Evolutionary conservation across 2,329 filamentous ascomycete species (phyloP).

Genomic region (Boeremia lycopersici): DNA sequence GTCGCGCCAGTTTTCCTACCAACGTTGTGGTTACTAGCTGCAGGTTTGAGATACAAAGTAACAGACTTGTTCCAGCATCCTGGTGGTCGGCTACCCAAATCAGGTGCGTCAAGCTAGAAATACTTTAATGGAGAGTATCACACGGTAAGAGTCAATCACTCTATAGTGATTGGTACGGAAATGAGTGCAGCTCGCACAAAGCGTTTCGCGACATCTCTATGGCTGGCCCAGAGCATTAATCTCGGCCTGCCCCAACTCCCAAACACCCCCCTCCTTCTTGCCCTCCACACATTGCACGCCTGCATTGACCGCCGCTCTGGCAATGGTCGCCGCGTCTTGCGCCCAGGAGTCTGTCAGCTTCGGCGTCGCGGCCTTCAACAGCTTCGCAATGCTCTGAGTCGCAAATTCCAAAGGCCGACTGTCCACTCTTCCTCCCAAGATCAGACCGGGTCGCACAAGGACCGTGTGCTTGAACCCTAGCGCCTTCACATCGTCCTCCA

Average conservation of each 20-base stretch:
- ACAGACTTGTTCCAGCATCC: background rate
- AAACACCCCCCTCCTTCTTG: conserved; percentile 62
- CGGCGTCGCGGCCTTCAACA: conserved; percentile 54
- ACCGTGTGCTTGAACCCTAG: conserved; percentile 79
- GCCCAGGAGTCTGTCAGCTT: conserved; percentile 68
- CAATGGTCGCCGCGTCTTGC: conserved; percentile 75
- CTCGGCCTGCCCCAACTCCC: conserved; percentile 65
- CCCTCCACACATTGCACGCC: conserved; percentile 31
- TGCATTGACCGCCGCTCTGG: conserved; percentile 10
- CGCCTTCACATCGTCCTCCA: conserved; percentile 76
- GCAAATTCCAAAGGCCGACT: conserved; percentile 64
- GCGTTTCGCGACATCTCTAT: background rate
- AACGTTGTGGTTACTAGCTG: background rate
- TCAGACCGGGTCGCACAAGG: conserved; percentile 74
- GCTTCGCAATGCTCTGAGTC: conserved; percentile 61
- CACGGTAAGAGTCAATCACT: background rate
- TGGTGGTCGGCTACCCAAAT: background rate
- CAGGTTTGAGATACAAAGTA: background rate
- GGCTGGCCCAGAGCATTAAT: conserved; percentile 69
- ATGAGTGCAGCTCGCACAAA: background rate
- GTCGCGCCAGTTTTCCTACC: background rate
- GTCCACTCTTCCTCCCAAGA: conserved; percentile 70
- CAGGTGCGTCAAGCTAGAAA: background rate
- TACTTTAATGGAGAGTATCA: conserved; percentile 6
- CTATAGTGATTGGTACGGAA: background rate